Percentiles rank a stretch among this genome's conserved stretches.
These are phyloP conservation scores for Candida anglica DNA, from an alignment of 805 yeast species.

Conservation along the genomic window DNA sequence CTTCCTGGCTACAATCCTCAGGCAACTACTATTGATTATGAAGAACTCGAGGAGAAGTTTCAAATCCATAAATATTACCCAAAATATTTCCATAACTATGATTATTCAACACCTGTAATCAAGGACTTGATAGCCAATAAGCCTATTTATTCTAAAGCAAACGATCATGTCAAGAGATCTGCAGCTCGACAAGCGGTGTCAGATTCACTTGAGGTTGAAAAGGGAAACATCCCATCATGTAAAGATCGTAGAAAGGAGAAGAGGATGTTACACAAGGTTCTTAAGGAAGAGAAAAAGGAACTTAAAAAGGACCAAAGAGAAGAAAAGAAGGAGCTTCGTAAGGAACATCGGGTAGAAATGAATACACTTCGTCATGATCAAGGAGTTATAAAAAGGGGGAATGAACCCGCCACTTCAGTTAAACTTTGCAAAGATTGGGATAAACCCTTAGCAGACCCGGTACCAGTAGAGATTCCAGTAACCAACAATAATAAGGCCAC, in stretches of 20 bases:
- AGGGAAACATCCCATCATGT: not conserved
- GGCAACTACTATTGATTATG: conserved; percentile 32
- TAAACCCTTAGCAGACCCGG: conserved; percentile 2
- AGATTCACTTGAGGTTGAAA: conserved; percentile 1
- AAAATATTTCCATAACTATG: conserved; percentile 33
- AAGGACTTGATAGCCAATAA: conserved; percentile 27
- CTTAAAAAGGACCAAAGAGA: conserved; percentile 6
- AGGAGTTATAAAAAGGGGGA: too few species aligned
- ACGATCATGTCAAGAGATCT: conserved; percentile 20
- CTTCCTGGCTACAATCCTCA: not conserved
- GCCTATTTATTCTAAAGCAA: conserved; percentile 39
- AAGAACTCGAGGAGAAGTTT: conserved; percentile 28
- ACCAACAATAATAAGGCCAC: not conserved
- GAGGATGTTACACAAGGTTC: conserved; percentile 2
- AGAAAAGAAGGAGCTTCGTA: conserved; percentile 7
- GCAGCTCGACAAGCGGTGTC: not conserved
- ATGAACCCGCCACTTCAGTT: not conserved
- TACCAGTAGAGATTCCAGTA: too few species aligned
- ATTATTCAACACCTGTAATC: conserved; percentile 32
- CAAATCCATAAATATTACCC: conserved; percentile 38
- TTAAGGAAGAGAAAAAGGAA: conserved; percentile 5
- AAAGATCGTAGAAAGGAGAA: conserved; percentile 2
- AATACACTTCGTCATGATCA: conserved; percentile 1
- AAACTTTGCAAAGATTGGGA: conserved; percentile 3
- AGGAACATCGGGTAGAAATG: conserved; percentile 5